Evolutionary conservation across 2,329 filamentous ascomycete genomes (phyloP).

Genomic region (Blastomyces gilchristii): DNA sequence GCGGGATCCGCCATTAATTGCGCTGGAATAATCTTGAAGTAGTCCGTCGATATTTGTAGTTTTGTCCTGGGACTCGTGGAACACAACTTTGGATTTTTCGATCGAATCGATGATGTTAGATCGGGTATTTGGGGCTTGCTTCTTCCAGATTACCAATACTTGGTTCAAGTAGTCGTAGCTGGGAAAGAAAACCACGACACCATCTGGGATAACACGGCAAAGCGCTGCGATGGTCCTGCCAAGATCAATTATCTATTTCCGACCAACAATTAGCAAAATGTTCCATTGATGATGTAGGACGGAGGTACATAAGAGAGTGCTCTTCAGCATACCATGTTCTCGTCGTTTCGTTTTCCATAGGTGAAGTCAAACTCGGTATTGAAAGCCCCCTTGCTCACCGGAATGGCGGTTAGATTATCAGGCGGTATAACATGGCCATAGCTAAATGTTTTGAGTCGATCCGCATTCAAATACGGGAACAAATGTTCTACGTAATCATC

Average conservation of each 20-base stretch:
- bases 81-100: slow-evolving; percentile 36
- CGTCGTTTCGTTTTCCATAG: slow-evolving; percentile 63
- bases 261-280: slow-evolving; percentile 7
- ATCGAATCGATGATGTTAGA: slow-evolving; percentile 25
- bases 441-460: slow-evolving; percentile 67
- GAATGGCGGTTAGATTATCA: slow-evolving; percentile 68
- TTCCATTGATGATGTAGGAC: not conserved
- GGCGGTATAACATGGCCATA: slow-evolving; percentile 89
- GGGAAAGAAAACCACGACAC: slow-evolving; percentile 89
- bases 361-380: slow-evolving; percentile 69
- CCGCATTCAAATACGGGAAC: slow-evolving; percentile 59
- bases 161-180: slow-evolving; percentile 83
- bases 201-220: slow-evolving; percentile 67
- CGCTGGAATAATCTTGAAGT: slow-evolving; percentile 60
- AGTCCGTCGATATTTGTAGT: slow-evolving; percentile 51
- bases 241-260: slow-evolving; percentile 52
- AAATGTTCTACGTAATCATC: slow-evolving; percentile 79
- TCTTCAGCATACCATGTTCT: slow-evolving; percentile 44
- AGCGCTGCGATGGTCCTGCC: slow-evolving; percentile 63
- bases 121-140: slow-evolving; percentile 21
- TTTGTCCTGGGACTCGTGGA: slow-evolving; percentile 42
- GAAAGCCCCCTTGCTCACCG: slow-evolving; percentile 45
- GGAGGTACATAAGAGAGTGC: not conserved
- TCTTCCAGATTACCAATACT: slow-evolving; percentile 56
- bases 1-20: slow-evolving; percentile 54